Percentiles rank a stretch among this genome's conserved stretches.
These are phyloP conservation scores for Tolypocladium endophyticum DNA, from an alignment of 2,329 filamentous ascomycete genomes.

Conservation along the genomic window DNA sequence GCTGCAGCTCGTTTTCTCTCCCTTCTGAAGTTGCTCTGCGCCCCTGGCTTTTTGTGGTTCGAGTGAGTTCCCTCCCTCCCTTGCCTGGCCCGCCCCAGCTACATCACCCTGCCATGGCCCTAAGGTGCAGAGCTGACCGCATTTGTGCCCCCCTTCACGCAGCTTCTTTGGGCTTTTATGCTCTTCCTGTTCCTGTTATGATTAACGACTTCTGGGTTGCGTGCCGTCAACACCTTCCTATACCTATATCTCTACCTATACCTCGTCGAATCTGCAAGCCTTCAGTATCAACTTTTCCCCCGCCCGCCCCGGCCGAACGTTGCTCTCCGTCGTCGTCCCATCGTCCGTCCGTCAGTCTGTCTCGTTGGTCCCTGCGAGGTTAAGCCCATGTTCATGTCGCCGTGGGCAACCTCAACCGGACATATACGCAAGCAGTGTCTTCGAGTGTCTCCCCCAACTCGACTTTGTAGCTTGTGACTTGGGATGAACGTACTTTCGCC, in stretches of 20 bases:
- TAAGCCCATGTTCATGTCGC: background rate
- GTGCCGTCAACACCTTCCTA: background rate
- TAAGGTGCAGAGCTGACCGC: background rate
- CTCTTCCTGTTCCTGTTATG: slow-evolving; percentile 2
- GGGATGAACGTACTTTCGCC: slow-evolving; percentile 8
- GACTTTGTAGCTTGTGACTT: slow-evolving; percentile 3
- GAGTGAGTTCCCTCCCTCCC: background rate
- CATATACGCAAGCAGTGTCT: background rate
- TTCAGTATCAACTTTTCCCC: background rate
- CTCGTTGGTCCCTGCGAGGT: background rate
- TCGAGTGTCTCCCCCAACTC: slow-evolving; percentile 1
- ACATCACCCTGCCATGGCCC: background rate
- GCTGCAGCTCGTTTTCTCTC: background rate
- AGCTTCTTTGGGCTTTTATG: slow-evolving; percentile 1
- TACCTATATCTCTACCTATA: background rate
- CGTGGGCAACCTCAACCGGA: background rate
- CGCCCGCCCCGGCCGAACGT: background rate
- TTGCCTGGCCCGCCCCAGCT: background rate
- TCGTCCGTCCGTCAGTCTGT: background rate
- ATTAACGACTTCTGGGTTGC: background rate
- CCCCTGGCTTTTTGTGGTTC: background rate
- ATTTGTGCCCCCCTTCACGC: slow-evolving; percentile 3
- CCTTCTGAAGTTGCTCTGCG: background rate
- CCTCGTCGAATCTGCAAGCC: background rate
- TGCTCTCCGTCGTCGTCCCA: background rate